Conservation (phyloP, 2,329 filamentous ascomycete genomes). For the Arthroderma sp. region DNA sequence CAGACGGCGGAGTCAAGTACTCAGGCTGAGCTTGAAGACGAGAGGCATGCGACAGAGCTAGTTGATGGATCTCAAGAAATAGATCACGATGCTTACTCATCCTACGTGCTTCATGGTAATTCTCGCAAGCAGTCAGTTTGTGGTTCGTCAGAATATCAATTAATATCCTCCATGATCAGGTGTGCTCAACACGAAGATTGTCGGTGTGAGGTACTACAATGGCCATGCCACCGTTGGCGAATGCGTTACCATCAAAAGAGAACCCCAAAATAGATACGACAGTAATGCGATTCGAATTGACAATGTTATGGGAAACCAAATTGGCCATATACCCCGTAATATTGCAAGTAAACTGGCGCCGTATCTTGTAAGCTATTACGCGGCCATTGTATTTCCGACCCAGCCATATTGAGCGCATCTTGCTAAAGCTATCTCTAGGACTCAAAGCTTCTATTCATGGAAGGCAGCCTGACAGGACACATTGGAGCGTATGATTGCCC, state of each 20-base stretch:
- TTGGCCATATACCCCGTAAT: conserved; percentile 61
- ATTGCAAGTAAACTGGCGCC: conserved; percentile 59
- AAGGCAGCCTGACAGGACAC: conserved; percentile 54
- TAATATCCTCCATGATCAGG: conserved; percentile 12
- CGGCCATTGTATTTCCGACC: neutral
- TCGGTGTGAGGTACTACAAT: conserved; percentile 49
- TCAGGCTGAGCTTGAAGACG: conserved; percentile 22
- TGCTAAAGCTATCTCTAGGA: conserved; percentile 31
- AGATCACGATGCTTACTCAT: conserved; percentile 24
- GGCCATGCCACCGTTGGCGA: conserved; percentile 52
- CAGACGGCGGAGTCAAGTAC: conserved; percentile 17
- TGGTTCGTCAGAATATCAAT: neutral
- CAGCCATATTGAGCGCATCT: neutral
- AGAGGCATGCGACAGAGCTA: conserved; percentile 21
- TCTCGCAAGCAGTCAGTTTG: neutral
- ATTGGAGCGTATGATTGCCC: conserved; percentile 62
- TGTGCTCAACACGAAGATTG: conserved; percentile 41
- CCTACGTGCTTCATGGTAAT: conserved; percentile 29
- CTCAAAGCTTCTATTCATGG: conserved; percentile 46
- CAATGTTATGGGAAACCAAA: conserved; percentile 61
- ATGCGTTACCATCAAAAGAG: conserved; percentile 48
- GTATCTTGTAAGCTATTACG: conserved; percentile 45
- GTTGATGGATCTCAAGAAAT: conserved; percentile 21
- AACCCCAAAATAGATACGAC: conserved; percentile 59
- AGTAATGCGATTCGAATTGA: conserved; percentile 63